Evolutionary conservation across 768 basidiomycete genomes (phyloP), one percentile per base, ranked within the genome.

Genomic region (Chalciporus sphaerocephalus): DNA sequence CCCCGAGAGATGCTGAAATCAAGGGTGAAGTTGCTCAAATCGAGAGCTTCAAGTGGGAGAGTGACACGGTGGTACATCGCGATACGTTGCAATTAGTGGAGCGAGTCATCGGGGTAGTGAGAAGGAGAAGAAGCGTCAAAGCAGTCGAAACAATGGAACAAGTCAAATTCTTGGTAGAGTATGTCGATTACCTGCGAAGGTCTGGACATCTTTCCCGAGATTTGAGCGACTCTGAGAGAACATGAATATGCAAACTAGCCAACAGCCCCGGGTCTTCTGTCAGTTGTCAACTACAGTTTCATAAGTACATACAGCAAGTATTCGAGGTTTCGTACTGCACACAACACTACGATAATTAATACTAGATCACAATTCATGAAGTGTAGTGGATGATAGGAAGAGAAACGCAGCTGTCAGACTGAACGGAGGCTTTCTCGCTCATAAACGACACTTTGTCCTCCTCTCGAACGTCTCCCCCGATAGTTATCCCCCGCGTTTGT

Each of bases 71-170:
- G 6, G 63, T 72, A 32, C 62, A 69, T 9, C 58, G 61, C 35
- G 76, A 77, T 42, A 77, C 83, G 12, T 58, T 95, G 47, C 70
- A 75, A 28, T 74, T 90, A 36, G 83, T 92, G 8, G 83, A 88
- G 58, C 74, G 78, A 20, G 82, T 79, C 2, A 88, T 98, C 43
- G 67, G 72, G 6, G 76, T 92, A 45, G 79, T 93, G 7, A 69
- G 94, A 39, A 69, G 77, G 50, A 69, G 92, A 50, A 70, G 94
- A 50, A 92, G 92, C 54, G 65, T 84, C 46, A 97, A 98, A 62
- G 92, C 93, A 2, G 79, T 98, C 32, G 95, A 98, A 64, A 95
- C 92, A 3, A 84, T 87, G 60, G 92, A 96, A 61, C 94, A 98
- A 65, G 95, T 95, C 13, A 69, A 74, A 52, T 92, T 93, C 58